A percentile compares a stretch with the other conserved stretches of the same genome.
Evolutionary conservation across 805 yeast species (phyloP).

Genomic region (Ogataea minuta): DNA sequence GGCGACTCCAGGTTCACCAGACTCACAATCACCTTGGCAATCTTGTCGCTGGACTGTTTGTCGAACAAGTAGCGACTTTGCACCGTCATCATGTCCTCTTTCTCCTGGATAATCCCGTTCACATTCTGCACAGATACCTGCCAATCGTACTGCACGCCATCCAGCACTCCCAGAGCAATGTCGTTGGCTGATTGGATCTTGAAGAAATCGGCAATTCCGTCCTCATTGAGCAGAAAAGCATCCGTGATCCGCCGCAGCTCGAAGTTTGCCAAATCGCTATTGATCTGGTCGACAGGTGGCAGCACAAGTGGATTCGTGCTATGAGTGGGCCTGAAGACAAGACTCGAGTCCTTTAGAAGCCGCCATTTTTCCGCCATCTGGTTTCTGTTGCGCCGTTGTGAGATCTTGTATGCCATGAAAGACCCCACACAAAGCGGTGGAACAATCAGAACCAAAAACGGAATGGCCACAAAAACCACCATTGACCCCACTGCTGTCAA

Average conservation of each 20-base stretch:
- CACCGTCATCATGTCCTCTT: conserved; percentile 27
- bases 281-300: conserved; percentile 30
- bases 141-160: conserved; percentile 31
- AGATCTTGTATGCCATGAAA: conserved; percentile 16
- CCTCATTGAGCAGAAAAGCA: conserved; percentile 33
- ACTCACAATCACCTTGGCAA: conserved; percentile 27
- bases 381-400: conserved; percentile 12
- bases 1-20: conserved; percentile 22
- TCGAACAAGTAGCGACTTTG: conserved; percentile 31
- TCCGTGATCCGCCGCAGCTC: conserved; percentile 31
- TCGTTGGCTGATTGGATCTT: conserved; percentile 20
- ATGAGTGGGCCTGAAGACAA: conserved; percentile 24
- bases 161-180: conserved; percentile 31
- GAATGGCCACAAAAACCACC: conserved; percentile 33
- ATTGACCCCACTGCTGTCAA: conserved; percentile 28
- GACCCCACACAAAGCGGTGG: conserved; percentile 35
- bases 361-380: conserved; percentile 26
- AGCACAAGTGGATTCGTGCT: conserved; percentile 11
- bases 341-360: conserved; percentile 24
- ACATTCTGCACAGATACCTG: conserved; percentile 16
- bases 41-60: conserved; percentile 22
- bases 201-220: conserved; percentile 29
- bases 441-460: conserved; percentile 29
- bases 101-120: conserved; percentile 23
- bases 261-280: conserved; percentile 31